These are phyloP conservation scores for Penicillium sp. DNA, from an alignment of 2,329 filamentous ascomycete genomes.

Conservation along the genomic window DNA sequence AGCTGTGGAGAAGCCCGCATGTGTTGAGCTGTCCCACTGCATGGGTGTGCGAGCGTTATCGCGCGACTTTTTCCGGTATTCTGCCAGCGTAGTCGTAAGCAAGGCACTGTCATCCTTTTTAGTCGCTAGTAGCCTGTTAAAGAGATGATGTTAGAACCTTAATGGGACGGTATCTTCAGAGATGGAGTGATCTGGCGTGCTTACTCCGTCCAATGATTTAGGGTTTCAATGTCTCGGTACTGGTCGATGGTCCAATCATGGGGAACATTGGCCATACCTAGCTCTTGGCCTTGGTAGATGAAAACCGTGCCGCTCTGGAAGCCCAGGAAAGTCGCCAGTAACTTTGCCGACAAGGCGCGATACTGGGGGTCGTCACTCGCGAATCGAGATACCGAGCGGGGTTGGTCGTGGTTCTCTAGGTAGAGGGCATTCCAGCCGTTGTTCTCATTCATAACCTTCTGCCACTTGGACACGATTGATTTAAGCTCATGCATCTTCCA, in stretches of 20 bases:
- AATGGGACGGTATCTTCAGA: neutral
- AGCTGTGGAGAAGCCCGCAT: neutral
- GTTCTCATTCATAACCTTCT: constrained; percentile 50
- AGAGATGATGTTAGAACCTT: neutral
- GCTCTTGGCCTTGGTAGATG: constrained; percentile 8
- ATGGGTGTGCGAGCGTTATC: neutral
- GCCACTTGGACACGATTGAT: constrained; percentile 44
- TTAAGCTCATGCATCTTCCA: constrained; percentile 48
- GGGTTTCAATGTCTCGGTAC: neutral
- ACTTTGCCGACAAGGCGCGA: constrained; percentile 44
- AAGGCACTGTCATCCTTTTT: neutral
- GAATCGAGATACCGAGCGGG: constrained; percentile 50
- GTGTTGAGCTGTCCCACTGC: neutral
- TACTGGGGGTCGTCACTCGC: constrained; percentile 44
- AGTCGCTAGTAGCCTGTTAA: neutral
- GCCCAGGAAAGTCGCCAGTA: constrained; percentile 49
- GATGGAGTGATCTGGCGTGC: neutral
- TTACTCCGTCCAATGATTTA: neutral
- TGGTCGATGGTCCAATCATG: neutral
- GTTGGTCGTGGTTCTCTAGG: constrained; percentile 57
- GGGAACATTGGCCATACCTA: constrained; percentile 4
- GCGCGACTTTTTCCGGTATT: neutral
- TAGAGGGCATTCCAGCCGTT: constrained; percentile 56
- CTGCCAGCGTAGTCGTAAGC: neutral
- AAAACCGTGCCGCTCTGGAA: constrained; percentile 36